Conservation (phyloP, 257 asterid genomes). For the Lithospermum erythrorhizon region DNA sequence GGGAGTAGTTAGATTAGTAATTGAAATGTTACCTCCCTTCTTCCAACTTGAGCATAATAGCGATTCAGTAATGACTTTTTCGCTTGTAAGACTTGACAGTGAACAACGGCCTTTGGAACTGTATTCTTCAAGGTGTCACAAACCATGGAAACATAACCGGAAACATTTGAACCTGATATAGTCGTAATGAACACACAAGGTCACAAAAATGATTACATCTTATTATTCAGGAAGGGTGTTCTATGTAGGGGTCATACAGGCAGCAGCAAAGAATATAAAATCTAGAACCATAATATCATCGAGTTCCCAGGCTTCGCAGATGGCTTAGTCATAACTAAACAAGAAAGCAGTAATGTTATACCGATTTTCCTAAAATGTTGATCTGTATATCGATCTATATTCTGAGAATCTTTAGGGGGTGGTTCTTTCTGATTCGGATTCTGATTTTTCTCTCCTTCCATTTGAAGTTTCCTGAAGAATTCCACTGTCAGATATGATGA, state of each 20-base stretch:
- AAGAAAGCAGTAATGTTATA: slow-evolving; percentile 13
- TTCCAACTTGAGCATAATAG: slow-evolving; percentile 79
- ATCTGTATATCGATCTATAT: slow-evolving; percentile 70
- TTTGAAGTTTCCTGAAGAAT: slow-evolving; percentile 74
- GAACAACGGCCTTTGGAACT: slow-evolving; percentile 96
- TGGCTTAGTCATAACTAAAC: background rate
- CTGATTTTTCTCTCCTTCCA: slow-evolving; percentile 65
- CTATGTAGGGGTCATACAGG: too few relatives aligned
- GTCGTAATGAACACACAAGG: background rate
- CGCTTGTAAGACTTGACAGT: slow-evolving; percentile 92
- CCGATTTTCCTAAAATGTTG: slow-evolving; percentile 71
- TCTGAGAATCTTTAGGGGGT: slow-evolving; percentile 24
- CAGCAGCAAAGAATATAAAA: too few relatives aligned
- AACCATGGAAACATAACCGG: slow-evolving; percentile 70
- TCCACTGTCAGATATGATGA: slow-evolving; percentile 92
- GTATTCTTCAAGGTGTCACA: slow-evolving; percentile 72
- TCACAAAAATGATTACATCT: too few relatives aligned
- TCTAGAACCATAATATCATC: too few relatives aligned
- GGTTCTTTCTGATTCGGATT: slow-evolving; percentile 12
- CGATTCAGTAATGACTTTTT: slow-evolving; percentile 58
- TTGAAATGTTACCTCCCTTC: slow-evolving; percentile 65
- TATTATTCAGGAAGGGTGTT: too few relatives aligned
- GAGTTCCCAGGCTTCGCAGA: background rate
- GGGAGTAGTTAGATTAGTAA: background rate
- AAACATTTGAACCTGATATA: slow-evolving; percentile 63